These are phyloP conservation scores for Globisporangium carolinianum DNA, from an alignment of 352 stramenopile genomes.

Conservation along the genomic window DNA sequence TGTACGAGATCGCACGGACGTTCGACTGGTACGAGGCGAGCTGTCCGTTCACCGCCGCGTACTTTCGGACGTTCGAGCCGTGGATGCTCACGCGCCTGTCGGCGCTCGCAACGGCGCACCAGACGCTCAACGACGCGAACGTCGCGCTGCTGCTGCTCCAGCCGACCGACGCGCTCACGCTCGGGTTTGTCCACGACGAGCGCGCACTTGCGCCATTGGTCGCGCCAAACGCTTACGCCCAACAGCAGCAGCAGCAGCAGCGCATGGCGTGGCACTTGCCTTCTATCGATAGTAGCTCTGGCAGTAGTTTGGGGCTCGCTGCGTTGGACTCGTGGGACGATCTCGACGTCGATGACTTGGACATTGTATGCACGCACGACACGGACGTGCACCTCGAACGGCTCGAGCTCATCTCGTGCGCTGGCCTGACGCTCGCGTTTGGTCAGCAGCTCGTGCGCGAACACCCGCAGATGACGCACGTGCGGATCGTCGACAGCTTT, in stretches of 20 bases:
- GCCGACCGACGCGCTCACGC: constrained; percentile 46
- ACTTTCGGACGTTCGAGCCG: constrained; percentile 59
- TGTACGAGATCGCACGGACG: constrained; percentile 66
- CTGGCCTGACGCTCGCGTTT: constrained; percentile 47
- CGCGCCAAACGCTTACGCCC: constrained; percentile 9
- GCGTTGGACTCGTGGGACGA: constrained; percentile 61
- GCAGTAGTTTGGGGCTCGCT: neutral
- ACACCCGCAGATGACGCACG: constrained; percentile 46
- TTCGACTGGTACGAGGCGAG: constrained; percentile 62
- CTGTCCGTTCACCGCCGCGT: constrained; percentile 53
- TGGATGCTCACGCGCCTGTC: constrained; percentile 73
- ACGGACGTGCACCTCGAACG: constrained; percentile 34
- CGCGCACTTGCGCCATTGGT: constrained; percentile 37
- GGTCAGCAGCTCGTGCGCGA: constrained; percentile 25
- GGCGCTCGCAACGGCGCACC: constrained; percentile 55
- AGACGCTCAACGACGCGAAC: constrained; percentile 66
- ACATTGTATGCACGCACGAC: constrained; percentile 53
- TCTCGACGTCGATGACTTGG: constrained; percentile 59
- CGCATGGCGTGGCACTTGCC: constrained; percentile 39
- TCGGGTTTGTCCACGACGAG: constrained; percentile 66
- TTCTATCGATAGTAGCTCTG: constrained; percentile 6
- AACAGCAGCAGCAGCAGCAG: constrained; percentile 12
- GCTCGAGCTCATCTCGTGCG: constrained; percentile 66
- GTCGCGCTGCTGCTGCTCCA: constrained; percentile 53
- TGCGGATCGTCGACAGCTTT: constrained; percentile 71